phyloP scores from a whole-genome alignment of 768 basidiomycete genomes.

The Crepidotus variabilis region DNA sequence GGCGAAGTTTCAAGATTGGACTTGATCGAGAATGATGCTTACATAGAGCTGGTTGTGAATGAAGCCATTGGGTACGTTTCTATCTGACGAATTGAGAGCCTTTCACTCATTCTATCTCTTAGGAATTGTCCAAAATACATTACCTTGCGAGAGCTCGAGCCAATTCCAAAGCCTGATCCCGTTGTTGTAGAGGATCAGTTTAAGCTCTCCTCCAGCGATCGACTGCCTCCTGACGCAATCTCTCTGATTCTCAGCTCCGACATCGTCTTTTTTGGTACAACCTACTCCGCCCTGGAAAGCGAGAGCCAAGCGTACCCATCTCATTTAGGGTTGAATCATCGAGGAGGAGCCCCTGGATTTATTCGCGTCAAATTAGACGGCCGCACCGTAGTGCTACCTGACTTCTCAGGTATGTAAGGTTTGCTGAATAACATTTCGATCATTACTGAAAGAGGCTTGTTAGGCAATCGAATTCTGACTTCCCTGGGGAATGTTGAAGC shows the following conservation, averaged over 20 bases:
- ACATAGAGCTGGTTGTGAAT: conserved; percentile 44
- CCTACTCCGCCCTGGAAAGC: conserved; percentile 35
- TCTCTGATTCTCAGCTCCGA: conserved; percentile 46
- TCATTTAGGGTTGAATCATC: conserved; percentile 60
- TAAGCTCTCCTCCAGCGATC: conserved; percentile 29
- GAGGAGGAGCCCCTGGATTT: conserved; percentile 61
- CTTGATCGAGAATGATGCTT: conserved; percentile 21
- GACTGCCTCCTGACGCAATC: conserved; percentile 48
- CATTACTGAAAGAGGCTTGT: not conserved
- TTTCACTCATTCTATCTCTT: not conserved
- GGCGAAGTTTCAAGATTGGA: conserved; percentile 37
- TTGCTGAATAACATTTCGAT: not conserved
- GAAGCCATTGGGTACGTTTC: conserved; percentile 52
- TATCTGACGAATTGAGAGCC: not conserved
- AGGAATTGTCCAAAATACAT: conserved; percentile 76
- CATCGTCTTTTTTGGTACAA: conserved; percentile 53
- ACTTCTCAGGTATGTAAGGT: conserved; percentile 48
- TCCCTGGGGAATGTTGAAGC: conserved; percentile 60
- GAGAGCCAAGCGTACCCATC: conserved; percentile 45
- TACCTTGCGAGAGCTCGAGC: conserved; percentile 47
- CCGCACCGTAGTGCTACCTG: conserved; percentile 53
- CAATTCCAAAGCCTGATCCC: conserved; percentile 36
- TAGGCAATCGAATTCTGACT: conserved; percentile 62
- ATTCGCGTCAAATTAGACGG: conserved; percentile 54
- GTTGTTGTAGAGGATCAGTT: conserved; percentile 29